Evolutionary conservation across 305 asterid species (phyloP).

Genomic region (Petunia hybrid): DNA sequence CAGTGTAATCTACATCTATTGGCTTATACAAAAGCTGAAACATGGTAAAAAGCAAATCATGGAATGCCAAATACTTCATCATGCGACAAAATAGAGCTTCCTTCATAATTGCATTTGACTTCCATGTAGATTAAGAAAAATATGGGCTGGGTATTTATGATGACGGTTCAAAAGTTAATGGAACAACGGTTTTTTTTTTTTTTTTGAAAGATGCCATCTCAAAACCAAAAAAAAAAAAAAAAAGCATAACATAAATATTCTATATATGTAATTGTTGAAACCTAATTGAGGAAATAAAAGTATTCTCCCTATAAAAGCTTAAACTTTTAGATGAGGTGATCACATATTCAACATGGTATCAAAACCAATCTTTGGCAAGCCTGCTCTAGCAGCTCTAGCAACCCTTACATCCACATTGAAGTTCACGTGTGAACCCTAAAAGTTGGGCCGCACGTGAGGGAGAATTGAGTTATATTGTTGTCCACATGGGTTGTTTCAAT

Average conservation of each 20-base stretch:
- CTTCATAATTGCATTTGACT: neutral
- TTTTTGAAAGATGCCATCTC: neutral
- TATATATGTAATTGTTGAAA: neutral
- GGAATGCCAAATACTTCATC: slow-evolving; percentile 8
- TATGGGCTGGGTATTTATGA: neutral
- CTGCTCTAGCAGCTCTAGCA: neutral
- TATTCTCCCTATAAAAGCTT: neutral
- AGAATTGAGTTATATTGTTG: neutral
- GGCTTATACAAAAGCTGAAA: slow-evolving; percentile 31
- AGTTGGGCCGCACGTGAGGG: neutral
- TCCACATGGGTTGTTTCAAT: neutral
- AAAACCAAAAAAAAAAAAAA: neutral
- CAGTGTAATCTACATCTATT: slow-evolving; percentile 42
- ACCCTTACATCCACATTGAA: neutral
- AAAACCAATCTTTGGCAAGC: neutral
- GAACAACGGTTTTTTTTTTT: neutral
- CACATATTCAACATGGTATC: neutral
- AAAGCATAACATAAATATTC: neutral
- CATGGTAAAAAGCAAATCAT: slow-evolving; percentile 24
- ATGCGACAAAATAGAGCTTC: slow-evolving; percentile 5
- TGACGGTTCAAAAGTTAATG: neutral
- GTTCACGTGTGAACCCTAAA: neutral
- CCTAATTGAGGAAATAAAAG: neutral
- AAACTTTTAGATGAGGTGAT: neutral
- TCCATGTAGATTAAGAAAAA: neutral